phyloP scores from a whole-genome alignment of 2,329 filamentous ascomycete genomes.

The Aspergillus sp. region DNA sequence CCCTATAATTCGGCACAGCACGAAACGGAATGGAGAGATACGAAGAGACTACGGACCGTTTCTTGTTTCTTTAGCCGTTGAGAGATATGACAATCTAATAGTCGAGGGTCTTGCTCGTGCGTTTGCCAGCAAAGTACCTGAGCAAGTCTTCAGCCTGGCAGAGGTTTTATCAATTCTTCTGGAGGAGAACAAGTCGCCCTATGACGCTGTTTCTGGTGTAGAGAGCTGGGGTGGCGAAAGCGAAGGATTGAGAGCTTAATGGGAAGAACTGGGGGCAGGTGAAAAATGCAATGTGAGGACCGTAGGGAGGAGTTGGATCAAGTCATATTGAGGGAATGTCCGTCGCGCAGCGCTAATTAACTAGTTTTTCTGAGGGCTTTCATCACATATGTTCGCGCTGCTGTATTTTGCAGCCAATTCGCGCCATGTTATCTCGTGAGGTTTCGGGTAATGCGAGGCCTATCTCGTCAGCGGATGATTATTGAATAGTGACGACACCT shows the following conservation, averaged over 20 bases:
- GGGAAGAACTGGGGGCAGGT: not conserved
- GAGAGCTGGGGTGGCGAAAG: too few relatives aligned
- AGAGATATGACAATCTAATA: not conserved
- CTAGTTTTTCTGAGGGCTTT: not conserved
- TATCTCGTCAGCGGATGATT: not conserved
- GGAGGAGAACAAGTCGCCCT: not conserved
- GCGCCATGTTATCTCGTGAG: not conserved
- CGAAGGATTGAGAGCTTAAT: too few relatives aligned
- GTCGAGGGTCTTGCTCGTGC: not conserved
- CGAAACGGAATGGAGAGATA: not conserved
- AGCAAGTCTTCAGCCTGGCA: not conserved
- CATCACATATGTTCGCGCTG: not conserved
- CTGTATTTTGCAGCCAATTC: not conserved
- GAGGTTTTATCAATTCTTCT: not conserved
- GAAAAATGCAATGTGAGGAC: too few relatives aligned
- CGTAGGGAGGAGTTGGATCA: not conserved
- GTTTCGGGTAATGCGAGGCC: not conserved
- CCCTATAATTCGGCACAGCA: not conserved
- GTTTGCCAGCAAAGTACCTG: not conserved
- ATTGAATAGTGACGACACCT: not conserved
- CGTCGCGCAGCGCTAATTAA: not conserved
- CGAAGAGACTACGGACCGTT: too few relatives aligned
- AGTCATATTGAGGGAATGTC: not conserved
- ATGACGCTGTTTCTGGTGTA: too few relatives aligned
- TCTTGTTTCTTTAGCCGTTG: too few relatives aligned